These are phyloP conservation scores for Nicotiana tabacum DNA, from an alignment of 257 asterid species.

Conservation along the genomic window DNA sequence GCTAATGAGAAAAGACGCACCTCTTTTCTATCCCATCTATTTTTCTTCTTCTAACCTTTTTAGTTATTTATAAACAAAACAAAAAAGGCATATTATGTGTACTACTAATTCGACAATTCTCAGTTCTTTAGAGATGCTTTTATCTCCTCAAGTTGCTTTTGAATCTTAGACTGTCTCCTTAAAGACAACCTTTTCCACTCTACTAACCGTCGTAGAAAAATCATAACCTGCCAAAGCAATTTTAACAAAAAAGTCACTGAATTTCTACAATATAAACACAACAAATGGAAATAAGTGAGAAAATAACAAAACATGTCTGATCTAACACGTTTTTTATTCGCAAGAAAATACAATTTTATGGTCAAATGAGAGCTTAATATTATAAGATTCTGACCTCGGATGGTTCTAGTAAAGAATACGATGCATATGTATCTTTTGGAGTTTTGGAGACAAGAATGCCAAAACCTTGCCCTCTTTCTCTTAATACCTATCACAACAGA, in stretches of 20 bases:
- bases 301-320: too few relatives aligned
- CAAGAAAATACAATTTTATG: too few relatives aligned
- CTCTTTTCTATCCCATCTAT: neutral
- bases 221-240: conserved; percentile 50
- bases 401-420: conserved; percentile 79
- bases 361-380: neutral
- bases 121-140: conserved; percentile 29
- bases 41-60: conserved; percentile 1
- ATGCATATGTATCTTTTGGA: conserved; percentile 71
- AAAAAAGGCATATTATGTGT: conserved; percentile 17
- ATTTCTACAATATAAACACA: neutral
- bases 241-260: neutral
- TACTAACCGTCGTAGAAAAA: conserved; percentile 53
- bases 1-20: conserved; percentile 4
- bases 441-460: conserved; percentile 85
- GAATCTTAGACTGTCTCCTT: conserved; percentile 30
- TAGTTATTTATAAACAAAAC: neutral
- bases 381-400: conserved; percentile 45
- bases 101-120: neutral
- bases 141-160: conserved; percentile 37
- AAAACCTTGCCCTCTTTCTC: conserved; percentile 69
- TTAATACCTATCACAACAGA: conserved; percentile 37
- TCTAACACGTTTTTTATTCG: too few relatives aligned
- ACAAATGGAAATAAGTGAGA: neutral
- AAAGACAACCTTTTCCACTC: conserved; percentile 48